phyloP scores from a whole-genome alignment of 768 basidiomycete genomes.

The Lactarius deliciosus region DNA sequence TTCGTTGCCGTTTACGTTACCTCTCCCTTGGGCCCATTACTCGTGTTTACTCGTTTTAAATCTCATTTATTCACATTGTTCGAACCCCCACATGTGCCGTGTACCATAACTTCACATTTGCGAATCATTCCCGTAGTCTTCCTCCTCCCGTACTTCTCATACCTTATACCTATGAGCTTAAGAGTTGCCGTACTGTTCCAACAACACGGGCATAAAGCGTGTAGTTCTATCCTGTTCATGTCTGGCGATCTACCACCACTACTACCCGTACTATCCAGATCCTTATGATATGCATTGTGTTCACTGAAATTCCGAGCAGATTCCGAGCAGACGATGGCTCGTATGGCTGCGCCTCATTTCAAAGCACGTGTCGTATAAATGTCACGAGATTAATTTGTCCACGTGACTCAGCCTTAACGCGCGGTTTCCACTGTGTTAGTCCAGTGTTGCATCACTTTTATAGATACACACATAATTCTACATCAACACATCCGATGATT shows the following conservation, averaged over 20 bases:
- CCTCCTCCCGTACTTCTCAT: constrained; percentile 6
- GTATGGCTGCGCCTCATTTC: too few relatives aligned
- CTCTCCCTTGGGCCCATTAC: constrained; percentile 1
- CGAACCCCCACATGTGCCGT: constrained; percentile 10
- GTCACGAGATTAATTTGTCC: too few relatives aligned
- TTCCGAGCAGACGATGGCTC: too few relatives aligned
- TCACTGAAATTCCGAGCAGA: not conserved
- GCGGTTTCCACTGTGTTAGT: too few relatives aligned
- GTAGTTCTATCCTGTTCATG: constrained; percentile 20
- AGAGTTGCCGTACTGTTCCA: constrained; percentile 1
- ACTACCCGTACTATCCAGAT: constrained; percentile 1
- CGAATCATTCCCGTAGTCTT: not conserved
- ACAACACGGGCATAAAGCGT: not conserved
- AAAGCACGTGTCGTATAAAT: too few relatives aligned
- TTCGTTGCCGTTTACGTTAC: not conserved
- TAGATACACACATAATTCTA: too few relatives aligned
- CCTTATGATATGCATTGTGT: constrained; percentile 1
- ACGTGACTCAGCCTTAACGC: too few relatives aligned
- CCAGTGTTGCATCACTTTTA: too few relatives aligned
- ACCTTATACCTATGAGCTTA: constrained; percentile 25
- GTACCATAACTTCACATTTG: constrained; percentile 17
- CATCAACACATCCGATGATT: too few relatives aligned
- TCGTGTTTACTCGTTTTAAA: constrained; percentile 1
- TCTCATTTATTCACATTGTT: constrained; percentile 17
- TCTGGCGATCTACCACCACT: constrained; percentile 4